phyloP scores from a whole-genome alignment of 768 basidiomycete species.

The Russula vinacea region DNA sequence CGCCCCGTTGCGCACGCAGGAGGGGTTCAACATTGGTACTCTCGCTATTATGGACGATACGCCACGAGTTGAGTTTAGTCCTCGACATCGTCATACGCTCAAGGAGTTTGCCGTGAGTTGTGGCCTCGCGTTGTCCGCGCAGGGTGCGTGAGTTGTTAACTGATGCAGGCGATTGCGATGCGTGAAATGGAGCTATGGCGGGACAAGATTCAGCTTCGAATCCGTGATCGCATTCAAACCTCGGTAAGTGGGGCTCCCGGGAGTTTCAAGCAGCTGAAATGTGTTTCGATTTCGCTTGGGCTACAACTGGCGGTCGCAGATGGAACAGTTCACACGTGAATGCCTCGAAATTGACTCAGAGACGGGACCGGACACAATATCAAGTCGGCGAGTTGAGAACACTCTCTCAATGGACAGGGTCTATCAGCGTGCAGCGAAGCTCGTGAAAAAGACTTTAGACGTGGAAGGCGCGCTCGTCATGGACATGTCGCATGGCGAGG shows the following conservation, averaged over 20 bases:
- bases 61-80: conserved; percentile 80
- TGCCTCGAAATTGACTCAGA: conserved; percentile 86
- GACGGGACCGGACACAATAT: conserved; percentile 41
- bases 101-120: conserved; percentile 79
- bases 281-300: background rate
- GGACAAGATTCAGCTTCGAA: conserved; percentile 92
- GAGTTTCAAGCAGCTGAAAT: background rate
- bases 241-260: conserved; percentile 50
- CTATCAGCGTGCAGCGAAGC: conserved; percentile 84
- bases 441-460: conserved; percentile 86
- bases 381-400: conserved; percentile 31
- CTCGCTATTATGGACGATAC: conserved; percentile 82
- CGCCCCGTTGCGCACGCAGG: conserved; percentile 82
- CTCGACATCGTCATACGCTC: conserved; percentile 83
- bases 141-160: conserved; percentile 3
- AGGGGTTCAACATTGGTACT: conserved; percentile 89
- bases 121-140: background rate
- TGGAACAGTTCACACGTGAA: conserved; percentile 95
- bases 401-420: conserved; percentile 74
- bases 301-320: conserved; percentile 42
- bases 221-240: conserved; percentile 87
- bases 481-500: conserved; percentile 89
- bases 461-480: conserved; percentile 90
- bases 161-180: conserved; percentile 73
- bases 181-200: conserved; percentile 95